A percentile compares a stretch with the other conserved stretches of the same genome.
Evolutionary conservation across 1,139 yeast species (phyloP).

Genomic region (Wickerhamomyces sp.): DNA sequence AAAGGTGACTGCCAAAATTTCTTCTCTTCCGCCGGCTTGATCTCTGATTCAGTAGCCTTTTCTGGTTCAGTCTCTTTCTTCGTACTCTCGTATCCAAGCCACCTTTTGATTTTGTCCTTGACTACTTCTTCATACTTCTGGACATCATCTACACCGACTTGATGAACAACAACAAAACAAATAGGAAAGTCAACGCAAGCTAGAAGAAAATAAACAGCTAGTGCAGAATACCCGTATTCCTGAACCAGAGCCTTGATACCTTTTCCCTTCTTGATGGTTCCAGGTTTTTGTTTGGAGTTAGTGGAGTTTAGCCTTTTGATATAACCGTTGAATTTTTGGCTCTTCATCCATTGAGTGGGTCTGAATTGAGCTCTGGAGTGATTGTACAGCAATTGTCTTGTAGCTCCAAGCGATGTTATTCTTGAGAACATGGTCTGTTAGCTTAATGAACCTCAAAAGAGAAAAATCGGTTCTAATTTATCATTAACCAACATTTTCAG

Average conservation of each 20-base stretch:
- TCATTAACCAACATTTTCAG: not conserved
- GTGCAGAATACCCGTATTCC: constrained; percentile 87
- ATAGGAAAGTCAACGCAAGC: constrained; percentile 75
- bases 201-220: constrained; percentile 75
- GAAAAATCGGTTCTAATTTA: not conserved
- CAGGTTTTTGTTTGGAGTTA: constrained; percentile 6
- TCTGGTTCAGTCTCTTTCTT: constrained; percentile 22
- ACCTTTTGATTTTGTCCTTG: constrained; percentile 55
- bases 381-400: not conserved
- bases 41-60: not conserved
- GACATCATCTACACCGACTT: constrained; percentile 78
- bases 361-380: not conserved
- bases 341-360: constrained; percentile 5
- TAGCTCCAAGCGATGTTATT: constrained; percentile 6
- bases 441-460: too few species aligned
- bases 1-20: constrained; percentile 46
- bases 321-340: constrained; percentile 1
- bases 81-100: constrained; percentile 42
- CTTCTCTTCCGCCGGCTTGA: constrained; percentile 2
- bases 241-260: constrained; percentile 69
- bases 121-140: constrained; percentile 57
- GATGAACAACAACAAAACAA: constrained; percentile 77
- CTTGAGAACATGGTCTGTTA: constrained; percentile 4
- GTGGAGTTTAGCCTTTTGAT: constrained; percentile 14
- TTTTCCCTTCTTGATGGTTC: constrained; percentile 29